Percentiles rank a stretch among this genome's conserved stretches.
Evolutionary conservation across 441 rosid species (phyloP).

Genomic region (Hura crepitans): DNA sequence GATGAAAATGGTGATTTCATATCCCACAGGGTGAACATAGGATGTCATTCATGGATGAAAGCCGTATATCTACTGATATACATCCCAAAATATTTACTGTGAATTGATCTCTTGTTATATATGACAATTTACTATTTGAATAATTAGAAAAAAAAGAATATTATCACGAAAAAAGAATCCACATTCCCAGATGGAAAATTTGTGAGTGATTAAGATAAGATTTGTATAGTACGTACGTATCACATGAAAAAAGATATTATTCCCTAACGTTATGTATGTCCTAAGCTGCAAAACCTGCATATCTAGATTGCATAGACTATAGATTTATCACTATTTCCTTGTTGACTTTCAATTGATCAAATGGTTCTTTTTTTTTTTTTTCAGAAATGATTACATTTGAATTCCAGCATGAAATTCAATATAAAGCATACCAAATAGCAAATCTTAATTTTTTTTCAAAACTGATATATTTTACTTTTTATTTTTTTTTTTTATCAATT

Average conservation of each 20-base stretch:
- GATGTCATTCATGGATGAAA: not conserved
- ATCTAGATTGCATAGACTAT: too few relatives aligned
- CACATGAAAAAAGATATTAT: conserved; percentile 6
- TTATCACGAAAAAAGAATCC: too few relatives aligned
- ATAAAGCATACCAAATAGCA: too few relatives aligned
- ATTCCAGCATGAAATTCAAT: too few relatives aligned
- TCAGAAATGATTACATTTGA: not conserved
- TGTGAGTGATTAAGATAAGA: not conserved
- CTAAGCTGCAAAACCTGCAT: conserved; percentile 3
- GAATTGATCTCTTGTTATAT: too few relatives aligned
- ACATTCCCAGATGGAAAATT: not conserved
- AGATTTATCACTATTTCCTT: conserved; percentile 1
- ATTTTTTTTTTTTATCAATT: too few relatives aligned
- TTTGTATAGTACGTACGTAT: not conserved
- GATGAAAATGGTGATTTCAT: conserved; percentile 2
- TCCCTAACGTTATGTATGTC: not conserved
- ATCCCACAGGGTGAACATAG: not conserved
- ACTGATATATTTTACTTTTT: too few relatives aligned
- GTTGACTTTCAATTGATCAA: not conserved
- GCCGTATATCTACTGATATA: too few relatives aligned
- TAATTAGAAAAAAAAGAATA: too few relatives aligned
- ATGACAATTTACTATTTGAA: too few relatives aligned
- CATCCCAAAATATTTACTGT: too few relatives aligned
- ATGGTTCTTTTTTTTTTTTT: not conserved
- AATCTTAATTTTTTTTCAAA: too few relatives aligned